Evolutionary conservation across 352 stramenopile genomes (phyloP).

Genomic region (Phytophthora agathidicida): DNA sequence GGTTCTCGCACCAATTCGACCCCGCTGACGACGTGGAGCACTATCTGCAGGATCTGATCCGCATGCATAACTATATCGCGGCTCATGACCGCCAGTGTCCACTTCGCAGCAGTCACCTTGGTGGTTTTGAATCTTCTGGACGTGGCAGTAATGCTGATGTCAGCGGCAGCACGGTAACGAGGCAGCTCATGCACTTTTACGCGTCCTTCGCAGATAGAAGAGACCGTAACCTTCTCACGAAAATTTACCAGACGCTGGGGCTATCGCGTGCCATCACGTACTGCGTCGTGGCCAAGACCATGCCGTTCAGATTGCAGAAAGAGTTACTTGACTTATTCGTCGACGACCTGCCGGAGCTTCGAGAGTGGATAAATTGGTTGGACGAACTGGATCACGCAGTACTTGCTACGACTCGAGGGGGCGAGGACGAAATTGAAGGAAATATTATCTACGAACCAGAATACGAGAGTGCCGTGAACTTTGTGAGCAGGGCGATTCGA

Average conservation of each 20-base stretch:
- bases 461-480: conserved; percentile 37
- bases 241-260: conserved; percentile 62
- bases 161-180: conserved; percentile 11
- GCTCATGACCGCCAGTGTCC: conserved; percentile 38
- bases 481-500: conserved; percentile 45
- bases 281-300: conserved; percentile 39
- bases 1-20: conserved; percentile 66
- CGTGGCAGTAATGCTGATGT: background rate
- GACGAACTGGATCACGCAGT: conserved; percentile 21
- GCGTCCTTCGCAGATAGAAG: conserved; percentile 43
- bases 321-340: conserved; percentile 64
- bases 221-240: conserved; percentile 54
- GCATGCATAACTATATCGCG: conserved; percentile 56
- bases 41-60: conserved; percentile 64
- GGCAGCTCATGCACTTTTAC: conserved; percentile 49
- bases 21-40: conserved; percentile 65
- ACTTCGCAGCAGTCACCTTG: conserved; percentile 29
- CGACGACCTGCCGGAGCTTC: conserved; percentile 44
- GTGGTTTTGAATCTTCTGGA: conserved; percentile 2
- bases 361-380: conserved; percentile 62
- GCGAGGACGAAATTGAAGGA: background rate
- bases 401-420: conserved; percentile 4
- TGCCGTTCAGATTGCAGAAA: conserved; percentile 57
- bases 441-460: conserved; percentile 3
- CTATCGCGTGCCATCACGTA: conserved; percentile 38